Base-by-base conservation (phyloP, 306 rosid species). In the Carpinus viminea region DNA sequence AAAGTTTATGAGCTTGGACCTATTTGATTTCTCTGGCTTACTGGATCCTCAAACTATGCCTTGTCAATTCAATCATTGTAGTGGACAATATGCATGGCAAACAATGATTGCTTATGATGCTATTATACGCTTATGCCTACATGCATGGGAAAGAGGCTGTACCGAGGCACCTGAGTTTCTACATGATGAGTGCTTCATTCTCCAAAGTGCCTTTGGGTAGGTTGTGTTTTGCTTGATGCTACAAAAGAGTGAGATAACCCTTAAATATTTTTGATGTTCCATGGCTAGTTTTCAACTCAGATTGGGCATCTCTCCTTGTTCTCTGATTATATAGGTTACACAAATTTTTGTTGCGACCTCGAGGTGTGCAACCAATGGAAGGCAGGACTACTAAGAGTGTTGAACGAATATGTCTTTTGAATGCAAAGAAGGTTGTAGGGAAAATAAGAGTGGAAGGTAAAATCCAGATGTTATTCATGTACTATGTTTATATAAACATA, bases 371-470 rank as follows among this genome's bases (percentile, higher is more conserved):
- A 70, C 89, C 86, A 62, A 38, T 73, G 12, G 97, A 92, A 77
- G 86, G 87, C 43, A 86, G 83, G 80, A 82, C 57, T 62, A 48
- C 83, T 57, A 81, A 88, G 85, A 87, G 82, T 81, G 80, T 84
- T 46, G 98, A 86, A 84, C 96, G 90, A 84, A 74, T 80, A 79
- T 83, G 81, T 73, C 83, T 90, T 78, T 72, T 53, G 54, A 93
- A 86, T 85, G 84, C 78, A 59, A 93, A 88, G 84, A 88, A 87
- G 82, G 96, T 89, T 76, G 91, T 90, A 17, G 97, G 99, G 68
- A 95, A 91, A 85, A 90, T 95, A 80, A 90, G 91, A 87, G 98
- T 91, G 66, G 99, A 95, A 91, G 99, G 99, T 95, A 86, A 80
- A 15, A 68, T 47, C 66, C 50, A 24, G n/a, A n/a, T n/a, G n/a